Evolutionary conservation across 2,329 filamentous ascomycete species (phyloP).

Genomic region (Zalaria obscura): DNA sequence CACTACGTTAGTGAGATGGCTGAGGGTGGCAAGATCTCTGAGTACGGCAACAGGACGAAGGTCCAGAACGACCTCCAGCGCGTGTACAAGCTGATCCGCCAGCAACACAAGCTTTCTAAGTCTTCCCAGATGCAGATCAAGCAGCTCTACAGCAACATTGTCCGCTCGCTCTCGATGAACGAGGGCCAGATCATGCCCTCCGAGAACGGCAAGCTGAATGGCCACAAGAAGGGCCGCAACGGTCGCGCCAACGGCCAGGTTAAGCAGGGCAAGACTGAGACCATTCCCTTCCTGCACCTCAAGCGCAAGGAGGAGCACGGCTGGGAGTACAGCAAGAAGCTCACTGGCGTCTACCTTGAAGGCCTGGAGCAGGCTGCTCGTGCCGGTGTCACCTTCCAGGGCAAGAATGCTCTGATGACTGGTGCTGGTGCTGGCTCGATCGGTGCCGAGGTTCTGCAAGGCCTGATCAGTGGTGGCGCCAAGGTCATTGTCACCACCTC

Average conservation of each 20-base stretch:
- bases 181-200: constrained; percentile 92
- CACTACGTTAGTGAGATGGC: constrained; percentile 99
- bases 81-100: constrained; percentile 96
- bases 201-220: constrained; percentile 57
- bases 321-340: constrained; percentile 99
- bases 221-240: constrained; percentile 42
- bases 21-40: constrained; percentile 93
- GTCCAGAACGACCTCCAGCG: constrained; percentile 89
- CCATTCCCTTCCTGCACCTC: constrained; percentile 91
- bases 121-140: constrained; percentile 95
- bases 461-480: constrained; percentile 88
- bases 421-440: constrained; percentile 96
- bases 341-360: constrained; percentile 85
- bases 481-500: constrained; percentile 95
- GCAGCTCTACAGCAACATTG: constrained; percentile 81
- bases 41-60: constrained; percentile 96
- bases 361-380: constrained; percentile 80
- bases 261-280: constrained; percentile 84
- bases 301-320: constrained; percentile 88
- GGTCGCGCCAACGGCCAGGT: constrained; percentile 37
- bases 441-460: constrained; percentile 90
- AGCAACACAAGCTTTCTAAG: constrained; percentile 96
- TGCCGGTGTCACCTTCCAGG: constrained; percentile 77
- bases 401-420: constrained; percentile 96
- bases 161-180: constrained; percentile 92